Evolutionary conservation across 495 filamentous ascomycete species (phyloP).

Genomic region (Penicillium odoratum): DNA sequence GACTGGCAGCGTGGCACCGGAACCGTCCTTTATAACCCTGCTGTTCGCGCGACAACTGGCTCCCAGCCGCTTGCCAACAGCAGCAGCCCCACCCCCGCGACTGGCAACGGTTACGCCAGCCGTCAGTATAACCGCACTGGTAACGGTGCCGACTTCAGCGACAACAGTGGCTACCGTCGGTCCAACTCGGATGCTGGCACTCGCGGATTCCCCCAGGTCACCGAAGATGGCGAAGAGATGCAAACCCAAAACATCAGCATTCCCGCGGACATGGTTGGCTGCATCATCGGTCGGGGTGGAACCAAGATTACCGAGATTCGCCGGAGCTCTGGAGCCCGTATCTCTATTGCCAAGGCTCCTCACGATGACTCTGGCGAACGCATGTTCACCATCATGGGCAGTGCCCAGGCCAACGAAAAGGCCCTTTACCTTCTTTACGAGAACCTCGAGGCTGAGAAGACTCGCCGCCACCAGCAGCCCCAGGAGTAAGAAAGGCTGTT

Average conservation of each 20-base stretch:
- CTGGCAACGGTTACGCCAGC: conserved; percentile 54
- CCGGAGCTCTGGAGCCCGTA: conserved; percentile 91
- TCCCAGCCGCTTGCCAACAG: conserved; percentile 40
- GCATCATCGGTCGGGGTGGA: conserved; percentile 93
- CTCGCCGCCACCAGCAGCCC: conserved; percentile 79
- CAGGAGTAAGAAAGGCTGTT: conserved; percentile 57
- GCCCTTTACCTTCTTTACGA: conserved; percentile 96
- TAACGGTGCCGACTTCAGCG: conserved; percentile 97
- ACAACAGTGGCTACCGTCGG: conserved; percentile 71
- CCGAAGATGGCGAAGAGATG: conserved; percentile 95
- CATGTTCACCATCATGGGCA: conserved; percentile 99
- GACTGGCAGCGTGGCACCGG: conserved; percentile 96
- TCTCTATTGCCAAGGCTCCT: conserved; percentile 97
- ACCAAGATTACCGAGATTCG: conserved; percentile 98
- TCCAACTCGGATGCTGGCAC: conserved; percentile 75
- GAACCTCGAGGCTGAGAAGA: conserved; percentile 98
- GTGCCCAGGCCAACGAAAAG: conserved; percentile 85
- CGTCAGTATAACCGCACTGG: conserved; percentile 87
- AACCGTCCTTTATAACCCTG: conserved; percentile 95
- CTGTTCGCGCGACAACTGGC: conserved; percentile 74
- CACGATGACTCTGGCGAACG: conserved; percentile 97
- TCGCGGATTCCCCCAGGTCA: conserved; percentile 75
- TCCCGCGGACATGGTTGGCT: conserved; percentile 98
- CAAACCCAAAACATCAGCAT: conserved; percentile 99
- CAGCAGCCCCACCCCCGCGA: conserved; percentile 32